Base-by-base conservation (phyloP, 352 stramenopile species). In the Heterotrichella gracilis region DNA sequence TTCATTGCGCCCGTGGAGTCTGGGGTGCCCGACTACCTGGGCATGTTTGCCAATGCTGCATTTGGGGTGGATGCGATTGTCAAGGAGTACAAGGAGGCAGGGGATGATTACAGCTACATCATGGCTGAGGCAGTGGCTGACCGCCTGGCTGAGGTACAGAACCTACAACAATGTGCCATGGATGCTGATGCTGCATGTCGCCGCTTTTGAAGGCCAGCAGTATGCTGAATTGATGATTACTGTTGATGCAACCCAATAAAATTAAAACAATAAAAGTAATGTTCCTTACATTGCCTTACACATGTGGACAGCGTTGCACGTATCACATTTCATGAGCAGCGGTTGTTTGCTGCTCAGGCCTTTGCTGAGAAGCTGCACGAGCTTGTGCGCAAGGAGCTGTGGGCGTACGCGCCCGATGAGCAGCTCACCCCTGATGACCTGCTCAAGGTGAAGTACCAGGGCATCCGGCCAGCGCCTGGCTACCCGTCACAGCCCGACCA, bases 21-120 rank as follows among this genome's bases (percentile, higher is more conserved):
- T 23, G 76, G 75, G 14, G 32, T 79, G 13, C 64, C 71, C n/a
- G 87, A 95, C 77, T 84, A 95, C 72, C 76, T 95, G 24, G 88
- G 87, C 69, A 89, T 88, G 76, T 94, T 95, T 79, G 87, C 89
- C 1, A 53, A 9, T n/a, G 87, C 85, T 22, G 92, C 88, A 68
- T 92, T 95, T 78, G 90, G 90, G 19, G 90, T 89, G 25, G 89
- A 96, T 25, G 85, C 82, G 69, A 80, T 92, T 70, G 87, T 86
- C 2, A 78, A 79, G 21, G 85, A 88, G 74, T 95, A 89, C 73
- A 87, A 95, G 72, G 79, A 78, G 13, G 79, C 92, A 64, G 80
- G 95, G 73, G 90, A 97, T 75, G 90, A 97, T 75, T 96, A 95
- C 77, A 89, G 82, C 74, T 95, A 95, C 78, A 97, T 97, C 74